phyloP scores from a whole-genome alignment of 352 stramenopile genomes.

The Peronospora tabacina region DNA sequence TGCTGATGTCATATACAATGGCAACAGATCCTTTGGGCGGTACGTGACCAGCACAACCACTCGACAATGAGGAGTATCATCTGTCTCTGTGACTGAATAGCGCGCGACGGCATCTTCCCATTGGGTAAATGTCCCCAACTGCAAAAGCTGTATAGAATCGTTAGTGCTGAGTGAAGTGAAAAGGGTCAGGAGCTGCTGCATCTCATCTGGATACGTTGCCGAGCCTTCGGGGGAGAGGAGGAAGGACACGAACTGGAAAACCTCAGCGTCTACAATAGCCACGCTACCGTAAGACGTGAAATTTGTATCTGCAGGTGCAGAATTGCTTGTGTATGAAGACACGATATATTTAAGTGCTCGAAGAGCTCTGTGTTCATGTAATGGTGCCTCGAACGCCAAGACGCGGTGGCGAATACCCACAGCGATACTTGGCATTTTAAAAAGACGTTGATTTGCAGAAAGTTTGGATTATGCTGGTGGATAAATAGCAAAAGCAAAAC shows the following conservation, averaged over 20 bases:
- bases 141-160: neutral
- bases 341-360: conserved; percentile 14
- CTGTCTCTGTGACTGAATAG: conserved; percentile 17
- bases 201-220: conserved; percentile 20
- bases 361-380: conserved; percentile 23
- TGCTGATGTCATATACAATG: conserved; percentile 52
- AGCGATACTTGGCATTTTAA: conserved; percentile 17
- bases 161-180: conserved; percentile 3
- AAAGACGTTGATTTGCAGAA: conserved; percentile 18
- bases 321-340: neutral
- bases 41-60: conserved; percentile 38
- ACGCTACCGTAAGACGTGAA: conserved; percentile 13
- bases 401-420: conserved; percentile 34
- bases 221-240: conserved; percentile 20
- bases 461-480: conserved; percentile 5
- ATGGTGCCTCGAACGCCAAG: conserved; percentile 39
- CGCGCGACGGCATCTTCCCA: conserved; percentile 16
- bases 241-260: conserved; percentile 35
- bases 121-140: conserved; percentile 8
- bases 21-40: conserved; percentile 37
- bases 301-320: neutral
- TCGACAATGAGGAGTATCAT: neutral
- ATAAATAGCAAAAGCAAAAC: neutral
- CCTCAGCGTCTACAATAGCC: conserved; percentile 27
- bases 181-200: conserved; percentile 16